Conservation (phyloP, 2,329 filamentous ascomycete species). For the Helicocarpus griseus region DNA sequence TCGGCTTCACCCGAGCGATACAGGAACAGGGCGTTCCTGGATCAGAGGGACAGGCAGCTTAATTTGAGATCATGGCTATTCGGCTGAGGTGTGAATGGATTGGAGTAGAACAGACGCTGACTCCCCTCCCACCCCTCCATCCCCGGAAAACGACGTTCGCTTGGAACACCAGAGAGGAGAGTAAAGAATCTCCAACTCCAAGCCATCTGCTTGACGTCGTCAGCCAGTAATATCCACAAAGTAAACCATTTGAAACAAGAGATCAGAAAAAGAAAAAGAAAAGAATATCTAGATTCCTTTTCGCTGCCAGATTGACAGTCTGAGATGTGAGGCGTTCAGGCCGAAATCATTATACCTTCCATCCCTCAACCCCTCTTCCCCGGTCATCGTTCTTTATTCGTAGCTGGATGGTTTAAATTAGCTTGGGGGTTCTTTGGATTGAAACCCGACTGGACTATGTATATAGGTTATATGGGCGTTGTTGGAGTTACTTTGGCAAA, state of each 20-base stretch:
- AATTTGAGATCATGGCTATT: too few relatives aligned
- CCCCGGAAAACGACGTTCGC: background rate
- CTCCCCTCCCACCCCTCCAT: background rate
- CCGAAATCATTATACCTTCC: background rate
- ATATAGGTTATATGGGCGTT: background rate
- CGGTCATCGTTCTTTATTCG: conserved; percentile 1
- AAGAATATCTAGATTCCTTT: background rate
- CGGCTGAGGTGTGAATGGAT: too few relatives aligned
- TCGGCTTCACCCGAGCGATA: background rate
- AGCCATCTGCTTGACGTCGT: too few relatives aligned
- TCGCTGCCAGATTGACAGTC: conserved; percentile 1
- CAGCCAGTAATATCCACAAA: background rate
- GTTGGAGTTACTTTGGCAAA: background rate
- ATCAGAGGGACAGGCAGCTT: background rate
- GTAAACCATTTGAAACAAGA: background rate
- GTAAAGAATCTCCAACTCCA: background rate
- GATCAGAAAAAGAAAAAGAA: background rate
- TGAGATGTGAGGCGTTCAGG: conserved; percentile 15
- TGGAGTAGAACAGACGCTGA: too few relatives aligned
- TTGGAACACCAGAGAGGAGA: background rate
- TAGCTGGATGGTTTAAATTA: background rate
- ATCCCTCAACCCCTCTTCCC: background rate
- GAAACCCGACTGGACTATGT: background rate
- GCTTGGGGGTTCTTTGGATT: background rate
- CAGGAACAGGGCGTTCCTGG: background rate